Percentiles rank a stretch among this genome's conserved stretches.
Evolutionary conservation across 305 asterid species (phyloP).

Genomic region (Coffea humblotiana): DNA sequence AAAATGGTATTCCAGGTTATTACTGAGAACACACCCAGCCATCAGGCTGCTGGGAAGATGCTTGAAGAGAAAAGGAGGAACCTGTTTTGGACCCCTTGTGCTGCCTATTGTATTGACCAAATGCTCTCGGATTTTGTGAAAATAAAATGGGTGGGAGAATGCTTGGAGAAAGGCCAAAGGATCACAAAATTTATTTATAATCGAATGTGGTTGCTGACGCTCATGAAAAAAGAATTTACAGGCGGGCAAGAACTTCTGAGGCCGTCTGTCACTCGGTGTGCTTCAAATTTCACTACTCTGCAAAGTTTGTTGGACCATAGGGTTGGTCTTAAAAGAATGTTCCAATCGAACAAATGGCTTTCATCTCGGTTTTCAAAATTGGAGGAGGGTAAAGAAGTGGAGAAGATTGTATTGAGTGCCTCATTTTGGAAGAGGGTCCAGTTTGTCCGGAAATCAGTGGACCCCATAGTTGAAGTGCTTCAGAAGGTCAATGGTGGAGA

Average conservation of each 20-base stretch:
- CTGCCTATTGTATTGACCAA: conserved; percentile 70
- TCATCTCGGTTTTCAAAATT: conserved; percentile 68
- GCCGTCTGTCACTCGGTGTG: conserved; percentile 61
- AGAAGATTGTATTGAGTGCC: conserved; percentile 68
- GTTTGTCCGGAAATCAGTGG: conserved; percentile 73
- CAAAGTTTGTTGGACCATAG: conserved; percentile 78
- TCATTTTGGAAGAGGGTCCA: conserved; percentile 85
- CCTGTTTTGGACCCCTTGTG: conserved; percentile 93
- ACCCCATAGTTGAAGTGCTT: conserved; percentile 79
- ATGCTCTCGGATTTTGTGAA: conserved; percentile 72
- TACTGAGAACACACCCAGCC: conserved; percentile 73
- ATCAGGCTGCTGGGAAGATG: conserved; percentile 94
- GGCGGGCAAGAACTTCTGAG: conserved; percentile 77
- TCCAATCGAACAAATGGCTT: conserved; percentile 80
- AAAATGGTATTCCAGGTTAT: conserved; percentile 53
- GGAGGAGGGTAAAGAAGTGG: conserved; percentile 89
- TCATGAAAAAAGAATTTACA: conserved; percentile 85
- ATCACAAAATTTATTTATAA: conserved; percentile 81
- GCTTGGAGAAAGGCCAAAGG: conserved; percentile 80
- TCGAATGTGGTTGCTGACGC: conserved; percentile 62
- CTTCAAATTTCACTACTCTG: conserved; percentile 73
- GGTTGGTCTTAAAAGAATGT: conserved; percentile 74
- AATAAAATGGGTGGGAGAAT: conserved; percentile 70
- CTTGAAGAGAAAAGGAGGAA: conserved; percentile 81
- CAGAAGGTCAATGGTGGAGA: conserved; percentile 66